Evolutionary conservation across 2,329 filamentous ascomycete genomes (phyloP).

Genomic region (Hyphodiscus sp.): DNA sequence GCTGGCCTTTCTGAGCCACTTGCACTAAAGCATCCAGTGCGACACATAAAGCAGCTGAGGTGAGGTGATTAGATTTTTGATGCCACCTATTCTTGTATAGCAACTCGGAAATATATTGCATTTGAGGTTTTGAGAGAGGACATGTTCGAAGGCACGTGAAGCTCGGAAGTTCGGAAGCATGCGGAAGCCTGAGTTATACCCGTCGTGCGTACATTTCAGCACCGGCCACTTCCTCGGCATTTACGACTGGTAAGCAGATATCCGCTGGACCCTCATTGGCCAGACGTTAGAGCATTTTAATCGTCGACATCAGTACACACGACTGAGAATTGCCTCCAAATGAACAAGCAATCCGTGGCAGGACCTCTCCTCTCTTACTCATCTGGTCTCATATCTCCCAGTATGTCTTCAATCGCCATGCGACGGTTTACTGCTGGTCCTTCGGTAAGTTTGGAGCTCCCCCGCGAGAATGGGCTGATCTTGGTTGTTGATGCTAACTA

Average conservation of each 20-base stretch:
- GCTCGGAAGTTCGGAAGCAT: neutral
- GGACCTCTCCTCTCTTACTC: constrained; percentile 8
- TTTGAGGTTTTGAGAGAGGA: too few species aligned
- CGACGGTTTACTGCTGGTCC: constrained; percentile 51
- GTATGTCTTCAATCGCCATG: constrained; percentile 60
- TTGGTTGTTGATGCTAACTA: constrained; percentile 17
- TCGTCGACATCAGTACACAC: neutral
- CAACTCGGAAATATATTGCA: too few species aligned
- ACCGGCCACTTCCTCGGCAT: neutral
- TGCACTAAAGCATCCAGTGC: too few species aligned
- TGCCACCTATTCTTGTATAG: too few species aligned
- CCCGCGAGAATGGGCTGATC: neutral
- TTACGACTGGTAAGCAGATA: neutral
- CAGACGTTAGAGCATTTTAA: neutral
- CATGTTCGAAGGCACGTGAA: neutral
- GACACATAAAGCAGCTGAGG: too few species aligned
- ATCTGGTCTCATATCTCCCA: constrained; percentile 26
- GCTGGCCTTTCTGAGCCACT: too few species aligned
- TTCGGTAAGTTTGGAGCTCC: constrained; percentile 41
- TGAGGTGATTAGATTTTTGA: too few species aligned
- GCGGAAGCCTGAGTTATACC: neutral
- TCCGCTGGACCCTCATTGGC: neutral
- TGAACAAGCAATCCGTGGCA: neutral
- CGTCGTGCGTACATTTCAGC: neutral
- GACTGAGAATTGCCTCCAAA: neutral